Conservation (phyloP, 768 basidiomycete genomes). For the Chalciporus pseudorubinellus region DNA sequence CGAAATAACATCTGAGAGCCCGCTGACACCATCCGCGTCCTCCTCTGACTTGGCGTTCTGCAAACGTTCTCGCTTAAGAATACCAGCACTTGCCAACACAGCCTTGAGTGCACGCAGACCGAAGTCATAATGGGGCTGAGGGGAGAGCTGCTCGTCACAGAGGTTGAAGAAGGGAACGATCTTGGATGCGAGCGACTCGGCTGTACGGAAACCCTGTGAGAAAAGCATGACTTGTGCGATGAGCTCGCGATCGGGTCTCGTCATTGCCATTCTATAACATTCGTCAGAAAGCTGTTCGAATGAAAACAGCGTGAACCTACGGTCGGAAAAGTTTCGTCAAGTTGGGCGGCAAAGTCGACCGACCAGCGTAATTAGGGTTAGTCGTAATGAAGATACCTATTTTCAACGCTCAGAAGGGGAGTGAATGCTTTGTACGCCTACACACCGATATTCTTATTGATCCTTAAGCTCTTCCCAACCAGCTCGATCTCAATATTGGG, state of each 20-base stretch:
- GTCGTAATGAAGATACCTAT: constrained; percentile 97
- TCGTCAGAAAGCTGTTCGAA: constrained; percentile 8
- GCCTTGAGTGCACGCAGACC: constrained; percentile 97
- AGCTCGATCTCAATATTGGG: constrained; percentile 91
- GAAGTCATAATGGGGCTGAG: constrained; percentile 98
- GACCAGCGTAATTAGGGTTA: constrained; percentile 98
- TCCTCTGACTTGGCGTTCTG: constrained; percentile 44
- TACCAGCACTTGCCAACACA: constrained; percentile 94
- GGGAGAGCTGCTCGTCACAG: constrained; percentile 94
- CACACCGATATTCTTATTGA: constrained; percentile 90
- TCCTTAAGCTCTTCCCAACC: constrained; percentile 89
- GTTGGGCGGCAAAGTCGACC: constrained; percentile 86
- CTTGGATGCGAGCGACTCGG: constrained; percentile 95
- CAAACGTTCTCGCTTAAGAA: constrained; percentile 90
- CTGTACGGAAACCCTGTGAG: constrained; percentile 98
- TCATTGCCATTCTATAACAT: constrained; percentile 89
- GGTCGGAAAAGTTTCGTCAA: constrained; percentile 91
- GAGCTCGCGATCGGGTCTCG: constrained; percentile 94
- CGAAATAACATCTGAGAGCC: constrained; percentile 68
- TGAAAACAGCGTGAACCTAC: constrained; percentile 43
- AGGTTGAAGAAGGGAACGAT: constrained; percentile 99
- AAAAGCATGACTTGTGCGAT: constrained; percentile 99
- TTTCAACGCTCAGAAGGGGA: constrained; percentile 9
- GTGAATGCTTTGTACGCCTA: background rate
- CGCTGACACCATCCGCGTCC: constrained; percentile 39